These are phyloP conservation scores for Trametes villosa DNA, from an alignment of 768 basidiomycete genomes.

Conservation along the genomic window DNA sequence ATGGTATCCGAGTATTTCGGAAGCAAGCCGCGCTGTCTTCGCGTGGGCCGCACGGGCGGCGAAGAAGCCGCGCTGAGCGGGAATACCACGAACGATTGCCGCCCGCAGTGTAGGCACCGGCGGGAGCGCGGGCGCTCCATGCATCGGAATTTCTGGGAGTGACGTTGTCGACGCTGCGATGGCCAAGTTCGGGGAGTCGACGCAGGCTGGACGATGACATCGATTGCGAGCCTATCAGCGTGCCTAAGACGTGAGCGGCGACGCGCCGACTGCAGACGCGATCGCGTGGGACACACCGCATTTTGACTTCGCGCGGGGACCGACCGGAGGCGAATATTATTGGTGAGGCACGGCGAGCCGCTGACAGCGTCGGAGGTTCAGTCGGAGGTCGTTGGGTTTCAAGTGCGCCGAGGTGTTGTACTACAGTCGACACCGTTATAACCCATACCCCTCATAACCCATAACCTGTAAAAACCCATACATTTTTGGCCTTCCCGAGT, in stretches of 20 bases:
- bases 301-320: not conserved
- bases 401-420: no score
- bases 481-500: no score
- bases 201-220: not conserved
- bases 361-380: conserved; percentile 5
- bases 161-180: no score
- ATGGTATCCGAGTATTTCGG: not conserved
- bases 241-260: not conserved
- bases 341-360: conserved; percentile 1
- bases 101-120: no score
- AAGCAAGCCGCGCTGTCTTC: not conserved
- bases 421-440: no score
- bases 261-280: not conserved
- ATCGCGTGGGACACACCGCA: conserved; percentile 3
- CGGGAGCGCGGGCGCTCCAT: not conserved
- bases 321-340: not conserved
- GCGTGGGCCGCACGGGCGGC: not conserved
- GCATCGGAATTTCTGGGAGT: not conserved
- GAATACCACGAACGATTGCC: no score
- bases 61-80: not conserved
- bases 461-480: no score
- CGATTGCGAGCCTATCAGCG: conserved; percentile 6
- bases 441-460: no score
- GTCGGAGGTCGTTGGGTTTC: conserved; percentile 7
- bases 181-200: not conserved